Evolutionary conservation across 1,284 basidiomycete species (phyloP).

Genomic region (Sporisorium sorghi): DNA sequence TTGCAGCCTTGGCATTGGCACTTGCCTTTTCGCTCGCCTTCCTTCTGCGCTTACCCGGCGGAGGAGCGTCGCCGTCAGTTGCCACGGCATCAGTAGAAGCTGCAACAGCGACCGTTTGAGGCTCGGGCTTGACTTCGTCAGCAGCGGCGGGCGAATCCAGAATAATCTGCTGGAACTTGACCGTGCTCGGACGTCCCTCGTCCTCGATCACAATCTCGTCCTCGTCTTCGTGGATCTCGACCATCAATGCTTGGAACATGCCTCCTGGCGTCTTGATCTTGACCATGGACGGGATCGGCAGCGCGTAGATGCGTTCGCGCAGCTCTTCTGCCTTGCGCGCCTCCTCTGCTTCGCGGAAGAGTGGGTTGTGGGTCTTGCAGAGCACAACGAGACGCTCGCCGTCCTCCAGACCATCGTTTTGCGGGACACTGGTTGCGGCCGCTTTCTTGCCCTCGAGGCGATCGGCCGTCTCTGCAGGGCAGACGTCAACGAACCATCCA

Average conservation of each 20-base stretch:
- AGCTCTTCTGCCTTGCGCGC: conserved; percentile 46
- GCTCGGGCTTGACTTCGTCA: conserved; percentile 22
- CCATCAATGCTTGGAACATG: conserved; percentile 51
- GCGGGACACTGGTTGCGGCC: conserved; percentile 3
- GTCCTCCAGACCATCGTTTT: conserved; percentile 19
- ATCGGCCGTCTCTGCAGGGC: conserved; percentile 52
- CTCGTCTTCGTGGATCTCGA: conserved; percentile 37
- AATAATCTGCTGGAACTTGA: conserved; percentile 51
- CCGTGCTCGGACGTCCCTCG: conserved; percentile 42
- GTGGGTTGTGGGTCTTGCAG: conserved; percentile 66
- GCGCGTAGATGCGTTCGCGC: conserved; percentile 38
- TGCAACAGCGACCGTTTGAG: neutral
- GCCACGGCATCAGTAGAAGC: neutral
- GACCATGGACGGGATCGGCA: conserved; percentile 39
- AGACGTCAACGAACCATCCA: conserved; percentile 65
- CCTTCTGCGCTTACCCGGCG: conserved; percentile 30
- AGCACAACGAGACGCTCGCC: conserved; percentile 64
- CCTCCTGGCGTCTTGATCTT: conserved; percentile 54
- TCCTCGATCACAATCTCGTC: conserved; percentile 53
- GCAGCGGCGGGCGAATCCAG: conserved; percentile 18
- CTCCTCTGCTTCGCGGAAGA: conserved; percentile 50
- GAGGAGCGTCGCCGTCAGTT: conserved; percentile 8
- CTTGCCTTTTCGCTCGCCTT: conserved; percentile 36
- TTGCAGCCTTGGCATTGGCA: conserved; percentile 27
- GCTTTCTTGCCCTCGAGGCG: conserved; percentile 56